Evolutionary conservation across 371 early-diverging fungal genomes (phyloP), one percentile per base, ranked within the genome.

Genomic region (Massospora cicadina): DNA sequence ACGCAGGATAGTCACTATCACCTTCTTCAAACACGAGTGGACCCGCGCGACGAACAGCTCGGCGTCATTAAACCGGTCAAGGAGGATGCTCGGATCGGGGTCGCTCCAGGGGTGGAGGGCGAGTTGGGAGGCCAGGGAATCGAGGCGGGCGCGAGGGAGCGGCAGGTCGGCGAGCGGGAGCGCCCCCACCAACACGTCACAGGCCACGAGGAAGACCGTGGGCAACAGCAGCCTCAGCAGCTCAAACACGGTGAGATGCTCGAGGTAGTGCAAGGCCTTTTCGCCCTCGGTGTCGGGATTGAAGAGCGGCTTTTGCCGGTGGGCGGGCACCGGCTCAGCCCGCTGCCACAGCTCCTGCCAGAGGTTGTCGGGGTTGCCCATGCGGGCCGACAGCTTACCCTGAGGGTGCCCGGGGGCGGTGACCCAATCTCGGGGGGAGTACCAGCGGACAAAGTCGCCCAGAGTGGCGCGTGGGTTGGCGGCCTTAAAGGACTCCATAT

Each of bases 401-500:
- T 71, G 73, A 26, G 63, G 67, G 25, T 17, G 21, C 12, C 29
- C n/a, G 5, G 28, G 32, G 5, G 25, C 64, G 1, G 27, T 57
- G 27, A 85, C 68, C 84, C 86, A 89, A 70, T 95, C 95, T 60
- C 88, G 79, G 10, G 95, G 95, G 0, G 94, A 93, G 69, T 92
- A 89, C 95, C 95, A 95, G 57, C 92, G 76, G n/a, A 95, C 88
- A 79, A 95, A 95, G 65, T 95, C 95, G 2, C 82, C 88, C 2
- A 95, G 70, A 3, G 70, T 70, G 27, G 84, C 81, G 28, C 79
- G 75, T 0, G 95, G 91, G 27, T 75, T 75, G 13, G 76, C 74
- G 10, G 76, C 76, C 59, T 75, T 75, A 58, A 75, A 75, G 1
- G 76, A 74, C 13, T 74, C 72, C 76, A 75, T 75, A 67, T 95